Evolutionary conservation across 768 basidiomycete genomes (phyloP).

Genomic region (Baorangia bicolor): DNA sequence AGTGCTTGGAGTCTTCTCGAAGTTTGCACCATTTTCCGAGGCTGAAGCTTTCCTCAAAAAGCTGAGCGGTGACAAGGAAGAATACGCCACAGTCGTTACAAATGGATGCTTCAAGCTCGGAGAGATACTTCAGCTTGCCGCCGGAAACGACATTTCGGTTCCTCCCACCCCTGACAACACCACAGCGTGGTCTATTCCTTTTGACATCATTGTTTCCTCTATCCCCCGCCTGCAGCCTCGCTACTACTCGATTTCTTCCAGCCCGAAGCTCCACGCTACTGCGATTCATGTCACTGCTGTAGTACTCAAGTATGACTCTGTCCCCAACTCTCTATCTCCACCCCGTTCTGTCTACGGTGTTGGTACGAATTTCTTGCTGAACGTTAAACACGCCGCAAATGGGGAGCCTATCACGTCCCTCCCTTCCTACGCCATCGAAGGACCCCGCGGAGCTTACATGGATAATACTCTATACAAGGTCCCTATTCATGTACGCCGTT

Average conservation of each 20-base stretch:
- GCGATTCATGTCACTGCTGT: conserved; percentile 94
- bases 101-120: conserved; percentile 88
- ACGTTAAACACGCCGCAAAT: conserved; percentile 77
- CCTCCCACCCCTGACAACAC: conserved; percentile 70
- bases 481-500: conserved; percentile 92
- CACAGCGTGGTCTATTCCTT: conserved; percentile 87
- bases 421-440: conserved; percentile 84
- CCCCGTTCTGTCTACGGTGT: conserved; percentile 82
- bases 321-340: conserved; percentile 48
- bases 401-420: conserved; percentile 51
- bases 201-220: conserved; percentile 93
- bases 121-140: conserved; percentile 89
- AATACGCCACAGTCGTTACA: conserved; percentile 73
- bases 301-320: conserved; percentile 87
- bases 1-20: conserved; percentile 81
- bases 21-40: conserved; percentile 81
- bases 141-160: conserved; percentile 67
- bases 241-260: conserved; percentile 98
- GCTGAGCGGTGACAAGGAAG: conserved; percentile 84
- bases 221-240: conserved; percentile 94
- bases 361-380: conserved; percentile 93
- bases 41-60: conserved; percentile 73
- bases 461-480: conserved; percentile 71
- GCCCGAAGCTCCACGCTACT: conserved; percentile 87
- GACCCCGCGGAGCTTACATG: conserved; percentile 85